Base-by-base conservation (phyloP, 176 grass and related monocot species). In the Bromus sterilis region DNA sequence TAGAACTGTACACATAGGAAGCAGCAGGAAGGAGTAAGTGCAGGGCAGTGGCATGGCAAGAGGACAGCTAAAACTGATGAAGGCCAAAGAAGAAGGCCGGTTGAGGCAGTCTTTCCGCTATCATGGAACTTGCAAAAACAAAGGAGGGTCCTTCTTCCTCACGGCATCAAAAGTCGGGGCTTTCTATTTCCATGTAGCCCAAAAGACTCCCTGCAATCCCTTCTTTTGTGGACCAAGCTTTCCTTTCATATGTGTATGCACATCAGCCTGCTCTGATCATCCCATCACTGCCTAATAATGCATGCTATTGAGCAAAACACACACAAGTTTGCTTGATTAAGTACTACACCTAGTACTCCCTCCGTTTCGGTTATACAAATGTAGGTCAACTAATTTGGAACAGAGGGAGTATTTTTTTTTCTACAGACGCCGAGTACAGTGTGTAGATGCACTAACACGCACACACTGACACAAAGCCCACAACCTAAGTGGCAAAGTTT, bases 171-270 rank as follows among this genome's bases (percentile, higher is more conserved):
- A 30, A 44, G 71, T 9, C 37, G 37, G 62, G 15, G 35, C 56
- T 88, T 88, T 74, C 80, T 58, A 58, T 74, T 83, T 83, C 57
- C 80, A 88, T 78, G 66, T 70, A 64, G 40, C 26, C 68, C 42
- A 42, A 87, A 87, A 83, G 79, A 34, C 33, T 34, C 20, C 20
- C 29, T 77, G 85, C 60, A 36, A 66, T 66, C 44, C 57, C 26
- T 81, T 25, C 61, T 81, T 81, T 15, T 16, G 32, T 76, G 78
- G 36, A 60, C 60, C 78, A 11, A 23, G 9, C 15, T 28, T 35
- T 34, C 35, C 35, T 16, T 32, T 55, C 13, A 11, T 49, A 26
- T 36, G 37, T 9, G 4, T 24, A 25, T 20, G 46, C 64, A 18
- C 34, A 57, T 37, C 77, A 53, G 20, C 35, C 21, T 14, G 7